A percentile compares a stretch with the other conserved stretches of the same genome.
phyloP scores from a whole-genome alignment of 1,284 basidiomycete genomes.

The Trametes hirsuta region DNA sequence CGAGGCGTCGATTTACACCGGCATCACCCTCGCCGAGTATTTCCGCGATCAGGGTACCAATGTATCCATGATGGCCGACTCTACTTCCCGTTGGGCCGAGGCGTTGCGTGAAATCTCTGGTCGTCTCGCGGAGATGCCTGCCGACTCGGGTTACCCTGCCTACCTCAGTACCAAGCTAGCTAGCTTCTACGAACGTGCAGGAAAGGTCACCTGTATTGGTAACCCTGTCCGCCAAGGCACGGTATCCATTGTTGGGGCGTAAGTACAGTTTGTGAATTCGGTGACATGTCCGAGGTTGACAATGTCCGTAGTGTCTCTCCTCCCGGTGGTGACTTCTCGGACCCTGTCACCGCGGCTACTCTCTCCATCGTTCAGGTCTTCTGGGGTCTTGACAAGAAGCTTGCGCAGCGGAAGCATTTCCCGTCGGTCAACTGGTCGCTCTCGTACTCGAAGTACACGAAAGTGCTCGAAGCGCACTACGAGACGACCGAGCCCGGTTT shows the following conservation, averaged over 20 bases:
- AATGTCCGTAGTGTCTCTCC: slow-evolving; percentile 81
- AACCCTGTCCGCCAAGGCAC: slow-evolving; percentile 89
- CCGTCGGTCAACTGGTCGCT: slow-evolving; percentile 99
- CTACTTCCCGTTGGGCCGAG: slow-evolving; percentile 99
- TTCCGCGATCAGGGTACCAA: slow-evolving; percentile 99
- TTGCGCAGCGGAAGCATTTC: slow-evolving; percentile 98
- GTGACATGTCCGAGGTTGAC: slow-evolving; percentile 11
- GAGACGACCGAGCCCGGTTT: slow-evolving; percentile 92
- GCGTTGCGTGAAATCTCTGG: slow-evolving; percentile 99
- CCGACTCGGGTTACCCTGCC: slow-evolving; percentile 98
- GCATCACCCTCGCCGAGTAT: slow-evolving; percentile 99
- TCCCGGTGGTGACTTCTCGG: slow-evolving; percentile 99
- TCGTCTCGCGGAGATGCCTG: slow-evolving; percentile 99
- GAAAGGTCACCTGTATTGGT: slow-evolving; percentile 93
- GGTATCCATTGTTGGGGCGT: slow-evolving; percentile 99
- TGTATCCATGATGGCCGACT: slow-evolving; percentile 99
- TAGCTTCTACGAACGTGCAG: slow-evolving; percentile 99
- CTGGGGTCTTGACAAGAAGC: slow-evolving; percentile 95
- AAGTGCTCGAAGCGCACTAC: slow-evolving; percentile 93
- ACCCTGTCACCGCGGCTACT: slow-evolving; percentile 97
- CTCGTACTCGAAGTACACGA: slow-evolving; percentile 98
- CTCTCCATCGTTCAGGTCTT: slow-evolving; percentile 99
- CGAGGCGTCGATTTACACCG: slow-evolving; percentile 99
- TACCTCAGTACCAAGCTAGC: slow-evolving; percentile 97
- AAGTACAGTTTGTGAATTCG: slow-evolving; percentile 41